These are phyloP conservation scores for Clitoria ternatea DNA, from an alignment of 306 rosid species.

Conservation along the genomic window DNA sequence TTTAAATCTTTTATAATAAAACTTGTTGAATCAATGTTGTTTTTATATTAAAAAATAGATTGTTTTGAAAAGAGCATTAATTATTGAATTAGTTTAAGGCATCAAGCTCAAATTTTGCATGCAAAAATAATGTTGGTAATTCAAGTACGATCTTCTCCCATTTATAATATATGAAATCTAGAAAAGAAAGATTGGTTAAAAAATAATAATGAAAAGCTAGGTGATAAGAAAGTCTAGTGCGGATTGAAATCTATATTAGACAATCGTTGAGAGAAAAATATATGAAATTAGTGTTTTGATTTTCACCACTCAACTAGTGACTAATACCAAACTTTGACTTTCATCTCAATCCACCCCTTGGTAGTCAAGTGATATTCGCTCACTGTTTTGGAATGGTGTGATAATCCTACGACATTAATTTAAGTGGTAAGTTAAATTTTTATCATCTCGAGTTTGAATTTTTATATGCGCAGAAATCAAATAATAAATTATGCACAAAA, in stretches of 20 bases:
- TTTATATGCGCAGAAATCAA: background rate
- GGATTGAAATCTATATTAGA: background rate
- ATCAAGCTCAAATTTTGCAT: background rate
- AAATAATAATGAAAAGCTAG: background rate
- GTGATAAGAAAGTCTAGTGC: background rate
- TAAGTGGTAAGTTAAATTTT: too few species aligned
- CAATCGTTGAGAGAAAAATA: background rate
- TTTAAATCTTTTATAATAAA: too few species aligned
- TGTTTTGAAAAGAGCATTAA: too few species aligned
- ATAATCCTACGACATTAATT: background rate
- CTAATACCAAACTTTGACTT: constrained; percentile 23
- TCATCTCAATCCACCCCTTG: constrained; percentile 2
- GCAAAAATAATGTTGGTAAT: too few species aligned
- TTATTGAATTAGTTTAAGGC: too few species aligned
- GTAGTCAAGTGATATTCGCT: constrained; percentile 16
- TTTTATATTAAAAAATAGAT: too few species aligned
- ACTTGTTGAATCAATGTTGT: too few species aligned
- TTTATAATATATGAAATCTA: too few species aligned
- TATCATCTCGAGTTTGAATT: too few species aligned
- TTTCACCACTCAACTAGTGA: background rate
- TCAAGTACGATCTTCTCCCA: too few species aligned
- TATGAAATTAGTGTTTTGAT: background rate
- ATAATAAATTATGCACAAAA: too few species aligned
- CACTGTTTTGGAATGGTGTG: background rate
- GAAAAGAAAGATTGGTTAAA: too few species aligned